Evolutionary conservation across 1,284 basidiomycete species (phyloP), one percentile per base, ranked within the genome.

Genomic region (Anthracocystis setariae): DNA sequence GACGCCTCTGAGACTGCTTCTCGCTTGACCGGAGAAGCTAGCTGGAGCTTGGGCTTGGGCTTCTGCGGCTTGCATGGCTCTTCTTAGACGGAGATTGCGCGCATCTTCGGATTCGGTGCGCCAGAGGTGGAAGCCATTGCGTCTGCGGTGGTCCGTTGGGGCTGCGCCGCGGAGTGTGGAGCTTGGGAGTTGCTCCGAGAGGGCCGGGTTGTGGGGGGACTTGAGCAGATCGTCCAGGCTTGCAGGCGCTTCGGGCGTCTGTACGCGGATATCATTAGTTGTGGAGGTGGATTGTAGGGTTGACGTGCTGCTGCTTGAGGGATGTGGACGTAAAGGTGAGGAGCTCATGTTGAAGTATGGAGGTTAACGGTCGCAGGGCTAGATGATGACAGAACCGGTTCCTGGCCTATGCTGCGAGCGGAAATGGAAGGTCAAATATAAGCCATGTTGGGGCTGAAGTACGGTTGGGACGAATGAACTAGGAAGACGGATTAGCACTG

Each of bases 71-170:
- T 69, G 33, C 33, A 69, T 33, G 3, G 61, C 52, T 27, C 43
- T 48, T 13, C 61, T 46, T 23, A 73, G 43, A 18, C 67, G 52
- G 3, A 46, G 61, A 3, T 37, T 51, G 17, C 48, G 53, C 1
- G 57, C 63, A 37, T 76, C 63, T 42, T 76, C 60, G 24, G 67
- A 71, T 24, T 76, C 74, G 25, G 68, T 68, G 20, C 73, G 68
- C 74, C 74, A 76, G 23, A 76, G 63, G 40, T 76, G 73, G 37
- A 76, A 76, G 17, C 74, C 74, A 33, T 55, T 72, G 23, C 74
- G 66, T 8, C 74, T 40, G 2, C 62, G 51, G 7, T 58, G 65
- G 35, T 77, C 75, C 42, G 58, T 21, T 0, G 64, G 50, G 3
- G 56, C 38, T 2, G 69, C 64, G 32, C 63, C 69, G 29, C 23